Evolutionary conservation across 176 grass and related monocot species (phyloP), one percentile per base, ranked within the genome.

Genomic region (Phoenix dactylifera): DNA sequence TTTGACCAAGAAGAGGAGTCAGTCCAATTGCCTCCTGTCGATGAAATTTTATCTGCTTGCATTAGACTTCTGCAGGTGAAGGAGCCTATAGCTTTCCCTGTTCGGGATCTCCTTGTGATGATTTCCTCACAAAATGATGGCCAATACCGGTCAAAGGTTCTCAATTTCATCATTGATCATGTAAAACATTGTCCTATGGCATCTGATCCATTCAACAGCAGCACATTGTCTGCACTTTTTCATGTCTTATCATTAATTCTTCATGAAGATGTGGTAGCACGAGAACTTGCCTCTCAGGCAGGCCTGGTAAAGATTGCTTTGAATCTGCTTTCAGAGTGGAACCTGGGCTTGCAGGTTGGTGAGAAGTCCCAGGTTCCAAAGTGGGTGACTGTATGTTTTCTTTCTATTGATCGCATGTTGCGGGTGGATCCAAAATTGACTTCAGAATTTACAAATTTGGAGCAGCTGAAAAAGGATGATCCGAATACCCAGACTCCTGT

Each of bases 241-340:
- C 93, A 98, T 80, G 88, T 98, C 60, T 75, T 98, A 67, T 84
- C 93, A 77, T 76, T 98, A 67, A 85, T 98, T 82, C 81, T 98
- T 9, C 84, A 98, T 83, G 93, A 83, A 62, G 93, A 98, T 64
- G 62, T 67, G 25, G 88, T 74, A 53, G 84, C 88, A 23, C 81
- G 93, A 51, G 84, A 92, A 69, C 76, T 87, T 75, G 82, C 82
- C 30, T 83, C 73, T 49, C 67, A 83, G 57, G 81, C 82, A 64
- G 88, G 88, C 75, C 69, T 98, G 65, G 62, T 87, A 55, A 98
- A 86, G 70, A 76, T 83, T 70, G 78, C 88, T 83, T 76, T 98
- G 59, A 85, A 81, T 67, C 63, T 98, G 68, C 79, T 98, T 60
- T 75, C 70, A 48, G 70, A 55, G 52, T 98, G 93, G 88, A 88